Conservation (phyloP, 2,329 filamentous ascomycete genomes). For the Sordariomycetes sp. region DNA sequence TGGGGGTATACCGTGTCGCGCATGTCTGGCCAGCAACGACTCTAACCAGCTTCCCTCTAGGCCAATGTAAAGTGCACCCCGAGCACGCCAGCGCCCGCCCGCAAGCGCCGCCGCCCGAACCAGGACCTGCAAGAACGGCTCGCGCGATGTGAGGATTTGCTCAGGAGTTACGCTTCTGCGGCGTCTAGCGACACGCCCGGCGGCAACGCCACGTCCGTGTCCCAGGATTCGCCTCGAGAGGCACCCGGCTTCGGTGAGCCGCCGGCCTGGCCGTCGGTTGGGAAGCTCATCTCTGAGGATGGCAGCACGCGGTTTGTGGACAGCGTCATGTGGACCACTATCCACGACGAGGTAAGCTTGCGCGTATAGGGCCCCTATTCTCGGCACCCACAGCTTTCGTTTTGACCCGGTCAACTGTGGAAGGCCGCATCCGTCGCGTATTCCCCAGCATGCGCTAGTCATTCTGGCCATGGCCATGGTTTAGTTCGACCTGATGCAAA, state of each 20-base stretch:
- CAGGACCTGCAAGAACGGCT: slow-evolving; percentile 49
- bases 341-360: slow-evolving; percentile 40
- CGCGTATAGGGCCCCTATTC: neutral
- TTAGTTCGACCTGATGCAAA: neutral
- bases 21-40: slow-evolving; percentile 1
- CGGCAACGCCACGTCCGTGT: slow-evolving; percentile 3
- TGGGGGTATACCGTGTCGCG: neutral
- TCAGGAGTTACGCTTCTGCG: slow-evolving; percentile 41
- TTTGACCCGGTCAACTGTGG: too few relatives aligned
- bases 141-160: slow-evolving; percentile 42
- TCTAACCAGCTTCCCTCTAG: slow-evolving; percentile 16
- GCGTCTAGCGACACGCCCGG: slow-evolving; percentile 7
- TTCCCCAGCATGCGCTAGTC: neutral
- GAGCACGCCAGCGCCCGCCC: slow-evolving; percentile 44
- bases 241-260: slow-evolving; percentile 2
- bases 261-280: slow-evolving; percentile 26
- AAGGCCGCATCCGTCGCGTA: too few relatives aligned
- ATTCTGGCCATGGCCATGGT: too few relatives aligned
- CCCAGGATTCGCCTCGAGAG: slow-evolving; percentile 6
- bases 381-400: neutral
- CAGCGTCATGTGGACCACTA: slow-evolving; percentile 36
- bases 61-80: slow-evolving; percentile 46
- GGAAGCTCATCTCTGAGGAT: slow-evolving; percentile 42
- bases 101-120: slow-evolving; percentile 45
- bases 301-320: slow-evolving; percentile 44